Evolutionary conservation across 139 green algal species (phyloP), one percentile per base, ranked within the genome.

Genomic region (Chlorella sp.): DNA sequence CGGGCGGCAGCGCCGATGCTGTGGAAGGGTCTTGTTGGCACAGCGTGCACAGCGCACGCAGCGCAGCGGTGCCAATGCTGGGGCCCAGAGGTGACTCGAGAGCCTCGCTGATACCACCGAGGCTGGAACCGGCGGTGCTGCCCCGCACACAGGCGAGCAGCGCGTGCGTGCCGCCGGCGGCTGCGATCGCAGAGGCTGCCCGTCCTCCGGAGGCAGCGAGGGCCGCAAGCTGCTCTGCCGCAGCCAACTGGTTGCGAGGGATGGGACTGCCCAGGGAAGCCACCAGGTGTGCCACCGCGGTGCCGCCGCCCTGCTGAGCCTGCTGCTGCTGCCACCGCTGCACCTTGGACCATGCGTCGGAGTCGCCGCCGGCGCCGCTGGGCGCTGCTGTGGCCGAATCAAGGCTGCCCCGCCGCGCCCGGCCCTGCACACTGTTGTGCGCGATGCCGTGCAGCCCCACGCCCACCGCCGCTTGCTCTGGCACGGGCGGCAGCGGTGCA

Each of bases 11-110:
- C 30, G 26, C 77, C 26, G 64, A 44, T 9, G 65, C 41, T 5
- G 65, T 65, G 0, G 32, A 24, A 2, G 44, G 32, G 32, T 58
- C 38, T 22, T 65, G 44, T 44, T 76, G 79, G 43, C 51, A 60
- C 64, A 84, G 79, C 64, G 64, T 68, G 79, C 79, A 84, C 79
- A 84, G 79, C 65, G 79, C 36, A 36, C 79, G 79, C 79, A 84
- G 79, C 64, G 79, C 64, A 14, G 79, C 65, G 8, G 44, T 76
- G 65, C 64, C 67, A 46, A 77, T 24, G 34, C 34, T 32, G 13
- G 76, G 38, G 16, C 44, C 11, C 65, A 84, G n/a, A 5, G 79
- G 43, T 0, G 56, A 41, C 32, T 60, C 77, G 32, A 62, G 58
- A 0, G 56, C 51, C 28, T 83, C 77, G 0, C 28, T 9, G 26